Conservation (phyloP, 2,329 filamentous ascomycete species). For the Aspergillus awamori region DNA sequence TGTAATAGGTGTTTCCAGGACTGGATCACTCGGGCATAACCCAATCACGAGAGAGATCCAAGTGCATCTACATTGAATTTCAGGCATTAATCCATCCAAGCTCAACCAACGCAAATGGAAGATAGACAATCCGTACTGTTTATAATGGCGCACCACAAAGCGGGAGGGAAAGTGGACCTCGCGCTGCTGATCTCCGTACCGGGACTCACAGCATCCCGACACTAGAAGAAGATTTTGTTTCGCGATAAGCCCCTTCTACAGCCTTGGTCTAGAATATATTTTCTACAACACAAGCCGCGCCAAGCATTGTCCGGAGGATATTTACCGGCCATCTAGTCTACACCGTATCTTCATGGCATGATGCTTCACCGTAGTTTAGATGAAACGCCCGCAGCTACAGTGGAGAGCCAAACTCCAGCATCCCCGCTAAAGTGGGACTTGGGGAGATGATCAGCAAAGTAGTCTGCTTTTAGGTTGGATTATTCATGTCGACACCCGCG, state of each 20-base stretch:
- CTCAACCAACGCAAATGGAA: too few relatives aligned
- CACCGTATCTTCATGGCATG: constrained; percentile 1
- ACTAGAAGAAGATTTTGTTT: not conserved
- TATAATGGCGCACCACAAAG: not conserved
- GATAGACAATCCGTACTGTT: not conserved
- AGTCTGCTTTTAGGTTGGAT: not conserved
- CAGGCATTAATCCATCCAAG: too few relatives aligned
- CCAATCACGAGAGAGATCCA: too few relatives aligned
- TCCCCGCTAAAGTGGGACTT: not conserved
- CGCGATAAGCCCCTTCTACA: not conserved
- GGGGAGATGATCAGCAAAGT: not conserved
- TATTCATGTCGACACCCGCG: not conserved
- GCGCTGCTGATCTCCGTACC: not conserved
- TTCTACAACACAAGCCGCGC: not conserved
- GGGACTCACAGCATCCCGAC: not conserved
- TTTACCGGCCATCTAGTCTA: not conserved
- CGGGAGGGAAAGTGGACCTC: not conserved
- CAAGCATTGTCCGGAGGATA: not conserved
- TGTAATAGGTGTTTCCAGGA: too few relatives aligned
- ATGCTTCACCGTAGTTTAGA: not conserved
- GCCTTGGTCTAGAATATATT: not conserved
- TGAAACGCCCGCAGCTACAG: not conserved
- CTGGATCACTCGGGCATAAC: too few relatives aligned
- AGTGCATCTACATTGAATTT: too few relatives aligned
- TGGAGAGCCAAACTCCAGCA: not conserved